Percentiles rank a stretch among this genome's conserved stretches.
Conservation (phyloP, 2,329 filamentous ascomycete species). For the Beauveria sp. region DNA sequence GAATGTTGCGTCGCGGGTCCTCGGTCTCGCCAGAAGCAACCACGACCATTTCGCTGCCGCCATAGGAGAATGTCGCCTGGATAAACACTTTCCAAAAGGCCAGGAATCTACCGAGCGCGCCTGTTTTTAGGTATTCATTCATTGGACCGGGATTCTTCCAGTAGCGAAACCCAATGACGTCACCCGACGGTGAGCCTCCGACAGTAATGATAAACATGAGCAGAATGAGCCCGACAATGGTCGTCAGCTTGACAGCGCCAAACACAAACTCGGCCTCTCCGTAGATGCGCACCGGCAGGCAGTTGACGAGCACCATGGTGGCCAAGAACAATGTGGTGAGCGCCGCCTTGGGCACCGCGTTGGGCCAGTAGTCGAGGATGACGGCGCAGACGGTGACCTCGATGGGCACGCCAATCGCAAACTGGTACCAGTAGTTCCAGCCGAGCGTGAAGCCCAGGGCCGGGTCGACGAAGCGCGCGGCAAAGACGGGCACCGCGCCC, state of each 20-base stretch:
- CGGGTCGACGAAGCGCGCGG: conserved; percentile 39
- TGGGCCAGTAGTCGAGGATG: conserved; percentile 38
- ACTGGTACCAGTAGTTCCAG: conserved; percentile 45
- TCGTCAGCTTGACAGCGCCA: conserved; percentile 39
- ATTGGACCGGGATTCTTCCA: conserved; percentile 36
- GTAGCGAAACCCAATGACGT: conserved; percentile 38
- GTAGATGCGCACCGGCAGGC: conserved; percentile 35
- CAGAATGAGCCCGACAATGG: conserved; percentile 41
- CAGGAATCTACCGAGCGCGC: conserved; percentile 32
- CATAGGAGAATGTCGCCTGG: conserved; percentile 39
- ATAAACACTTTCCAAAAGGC: conserved; percentile 39
- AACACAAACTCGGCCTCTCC: conserved; percentile 47
- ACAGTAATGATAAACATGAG: conserved; percentile 42
- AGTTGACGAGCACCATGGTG: conserved; percentile 31
- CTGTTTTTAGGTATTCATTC: conserved; percentile 32
- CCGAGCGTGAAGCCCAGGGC: conserved; percentile 40
- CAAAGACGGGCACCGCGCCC: conserved; percentile 43
- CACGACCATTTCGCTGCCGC: conserved; percentile 33
- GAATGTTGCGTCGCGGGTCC: conserved; percentile 27
- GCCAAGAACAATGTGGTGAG: conserved; percentile 31
- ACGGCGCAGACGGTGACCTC: conserved; percentile 39
- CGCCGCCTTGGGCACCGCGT: conserved; percentile 20
- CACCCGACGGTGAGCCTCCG: conserved; percentile 35
- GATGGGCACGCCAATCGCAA: conserved; percentile 41
- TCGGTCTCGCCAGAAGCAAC: conserved; percentile 30